Base-by-base conservation (phyloP, 805 yeast species). In the Kodamaea kakaduensis region DNA sequence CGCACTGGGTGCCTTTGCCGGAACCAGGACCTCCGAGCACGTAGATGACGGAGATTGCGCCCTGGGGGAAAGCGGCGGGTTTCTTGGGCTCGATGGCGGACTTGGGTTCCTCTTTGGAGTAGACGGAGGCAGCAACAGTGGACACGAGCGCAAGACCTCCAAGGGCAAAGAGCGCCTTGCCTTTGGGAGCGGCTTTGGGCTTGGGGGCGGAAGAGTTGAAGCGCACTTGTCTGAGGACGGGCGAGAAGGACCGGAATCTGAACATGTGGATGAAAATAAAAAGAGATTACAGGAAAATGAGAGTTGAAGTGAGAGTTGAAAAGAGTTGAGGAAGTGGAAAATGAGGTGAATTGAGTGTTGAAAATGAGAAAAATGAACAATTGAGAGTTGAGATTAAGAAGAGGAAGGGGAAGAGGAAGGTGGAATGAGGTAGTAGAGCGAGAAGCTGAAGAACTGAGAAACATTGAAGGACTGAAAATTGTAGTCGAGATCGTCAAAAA, bases 1-100 rank as follows among this genome's bases (percentile, higher is more conserved):
- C 82, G 67, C 97, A 86, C 62, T 90, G 98, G 1, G 98, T 90
- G 38, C 98, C 97, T 57, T 93, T 93, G 28, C 98, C 97, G 18
- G 95, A 85, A 14, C 97, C 97, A 4, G 97, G 97, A 3, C 97
- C 97, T 28, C 98, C 98, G 20, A 90, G 75, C 13, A 90, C 96
- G 58, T 86, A 90, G 17, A 89, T 72, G 4, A 90, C 95, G 17
- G 84, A 77, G 18, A 84, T 78, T 37, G 85, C 80, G 25, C 78
- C 77, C 2, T 73, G 71, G 7, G 73, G 62, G 54, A 84, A 84
- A 0, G 82, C 78, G 41, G 31, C 64, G 61, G 37, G 59, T 13
- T 50, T 53, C 22, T 38, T 44, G 12, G 64, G 63, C 41, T 77
- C 81, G 27, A 73, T 41, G 4, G 71, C 64, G 37, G 69, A 65